Base-by-base conservation (phyloP, 139 green algal genomes). In the Mesotaenium endlicherianum region DNA sequence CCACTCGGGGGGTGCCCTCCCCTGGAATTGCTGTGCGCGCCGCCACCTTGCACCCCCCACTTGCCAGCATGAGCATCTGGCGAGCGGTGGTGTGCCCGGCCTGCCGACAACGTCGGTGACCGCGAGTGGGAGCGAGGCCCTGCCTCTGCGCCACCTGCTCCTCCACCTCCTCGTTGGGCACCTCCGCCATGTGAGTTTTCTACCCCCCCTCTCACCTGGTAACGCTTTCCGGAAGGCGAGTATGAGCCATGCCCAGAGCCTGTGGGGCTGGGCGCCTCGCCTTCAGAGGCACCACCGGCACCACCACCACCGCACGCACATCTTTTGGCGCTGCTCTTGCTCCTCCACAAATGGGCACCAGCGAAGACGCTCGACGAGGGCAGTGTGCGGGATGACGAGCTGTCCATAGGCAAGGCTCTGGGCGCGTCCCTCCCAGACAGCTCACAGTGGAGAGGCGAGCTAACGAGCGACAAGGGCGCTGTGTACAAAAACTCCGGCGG, bases 391-490 rank as follows among this genome's bases (percentile, higher is more conserved):
- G 20, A 34, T 64, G 53, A 64, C 20, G 53, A 64, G 53, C 26
- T 64, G 53, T 64, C 26, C 26, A 26, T 34, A 34, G 17, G 40
- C 14, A 42, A 75, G 34, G 34, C 16, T 47, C 14, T 75, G 16
- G 14, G 11, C 34, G 16, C 11, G 40, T 75, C 14, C 14, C 64
- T 26, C 64, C 64, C 14, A 47, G 64, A 47, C 64, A 16, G 64
- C 14, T 75, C 64, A 75, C 11, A 75, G 14, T 75, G 64, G 40
- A 75, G 64, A 43, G 64, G 64, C 16, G 64, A 75, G 64, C 14
- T 16, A 43, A 75, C 14, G 14, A 75, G 34, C 34, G 17, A 16
- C 34, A 16, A 16, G 14, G 40, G 14, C 14, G 40, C 17, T 14
- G 64, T 31, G 14, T 26, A 17, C 34, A 31, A 16, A 11, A 14